Evolutionary conservation across 2,329 filamentous ascomycete genomes (phyloP), one percentile per base, ranked within the genome.

Genomic region (Venturia carpophila): DNA sequence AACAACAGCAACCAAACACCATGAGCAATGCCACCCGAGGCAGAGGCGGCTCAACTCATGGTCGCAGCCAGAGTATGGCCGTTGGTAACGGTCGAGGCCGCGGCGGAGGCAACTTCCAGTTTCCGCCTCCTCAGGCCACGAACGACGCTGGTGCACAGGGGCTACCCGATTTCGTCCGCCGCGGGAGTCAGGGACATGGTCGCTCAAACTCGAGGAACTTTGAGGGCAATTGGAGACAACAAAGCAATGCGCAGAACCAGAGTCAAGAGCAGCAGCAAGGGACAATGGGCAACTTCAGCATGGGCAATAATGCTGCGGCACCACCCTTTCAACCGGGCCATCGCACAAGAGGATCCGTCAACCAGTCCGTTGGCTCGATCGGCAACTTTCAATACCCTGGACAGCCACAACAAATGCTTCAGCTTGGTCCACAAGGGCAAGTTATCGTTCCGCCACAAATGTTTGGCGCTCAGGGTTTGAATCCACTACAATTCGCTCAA

Each of bases 161-260:
- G 67, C 77, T 79, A 68, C 73, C 78, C 17, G 91, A 94, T 69
- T 89, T 92, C 73, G 82, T 86, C 70, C 88, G 90, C 67, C 89
- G 91, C 70, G 87, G 88, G 70, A 90, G 89, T 71, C 83, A 85
- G 69, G 88, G 91, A 65, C 94, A 99, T 75, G 87, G 85, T 68
- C 86, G 94, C 68, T 88, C 87, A 41, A 85, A 85, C 13, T 99
- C 94, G 30, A 87, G 94, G 68, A 99, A 97, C 78, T 97, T 97
- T 73, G 94, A 99, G 70, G 88, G 92, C 71, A 99, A 99, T 78
- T 99, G 94, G 94, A 90, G 94, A 71, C 95, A 92, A 72, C 92
- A 90, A 70, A 84, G 84, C 70, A 78, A 76, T 41, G 67, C 68
- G 63, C 79, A 79, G 67, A 77, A 77, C 67, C 80, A 80, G 67